Evolutionary conservation across 164 flowering plant species (phyloP), one percentile per base, ranked within the genome.

Genomic region (Euptelea pleiosperma): DNA sequence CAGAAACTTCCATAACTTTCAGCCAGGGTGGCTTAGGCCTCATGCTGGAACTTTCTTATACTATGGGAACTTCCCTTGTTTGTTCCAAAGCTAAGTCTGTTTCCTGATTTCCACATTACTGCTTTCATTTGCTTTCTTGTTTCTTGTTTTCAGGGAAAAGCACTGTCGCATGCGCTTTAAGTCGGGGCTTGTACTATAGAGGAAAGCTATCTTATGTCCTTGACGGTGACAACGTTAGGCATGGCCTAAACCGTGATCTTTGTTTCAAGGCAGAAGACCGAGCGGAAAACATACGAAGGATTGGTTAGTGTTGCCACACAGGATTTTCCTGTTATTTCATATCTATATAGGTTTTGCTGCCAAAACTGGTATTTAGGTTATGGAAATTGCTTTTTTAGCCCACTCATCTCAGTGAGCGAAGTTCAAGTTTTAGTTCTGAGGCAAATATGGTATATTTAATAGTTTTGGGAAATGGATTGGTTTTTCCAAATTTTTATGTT

Each of bases 151-250:
- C 65, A 88, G 97, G 98, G 52, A 93, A 93, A 73, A 93, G 98
- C 78, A 90, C 96, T 47, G 44, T 93, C 69, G 98, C 98, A 9
- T 90, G 96, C 66, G 84, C 96, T 43, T 61, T 90, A 61, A 76
- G 82, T 62, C 78, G 65, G 24, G 79, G 65, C 29, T 63, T 90
- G 75, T 80, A 86, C 66, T 52, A 59, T 12, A 83, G 73, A 64
- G 92, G 98, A 68, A 93, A 88, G 73, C 64, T 90, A 39, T 68
- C 85, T 3, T 93, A 90, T 63, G 68, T 90, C 54, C 91, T 93
- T 57, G 98, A 93, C 68, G 98, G 98, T 45, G 98, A 93, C 74
- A 93, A 90, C 73, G 80, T 89, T 46, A 77, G 98, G 58, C 98
- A 90, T 80, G 97, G 97, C 43, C 78, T 93, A 44, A 83, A 81